A percentile compares a stretch with the other conserved stretches of the same genome.
Evolutionary conservation across 257 asterid species (phyloP).

Genomic region (Capsicum pubescens): DNA sequence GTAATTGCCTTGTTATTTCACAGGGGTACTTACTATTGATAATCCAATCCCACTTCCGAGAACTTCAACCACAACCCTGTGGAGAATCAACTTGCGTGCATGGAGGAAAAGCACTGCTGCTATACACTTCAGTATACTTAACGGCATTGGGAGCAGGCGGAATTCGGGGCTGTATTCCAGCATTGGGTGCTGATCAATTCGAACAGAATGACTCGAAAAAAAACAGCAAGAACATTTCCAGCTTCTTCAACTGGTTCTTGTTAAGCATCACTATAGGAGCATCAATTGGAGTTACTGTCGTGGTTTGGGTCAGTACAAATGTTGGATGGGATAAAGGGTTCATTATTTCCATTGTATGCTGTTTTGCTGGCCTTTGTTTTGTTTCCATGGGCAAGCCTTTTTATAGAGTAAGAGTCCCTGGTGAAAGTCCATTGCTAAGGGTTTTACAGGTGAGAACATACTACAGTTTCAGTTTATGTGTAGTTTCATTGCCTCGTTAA

Average conservation of each 20-base stretch:
- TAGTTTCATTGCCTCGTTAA: background rate
- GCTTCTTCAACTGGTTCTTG: slow-evolving; percentile 81
- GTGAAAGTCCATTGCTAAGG: slow-evolving; percentile 64
- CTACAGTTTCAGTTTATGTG: no score
- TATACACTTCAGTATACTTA: slow-evolving; percentile 61
- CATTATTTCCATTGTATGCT: slow-evolving; percentile 49
- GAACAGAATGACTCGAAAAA: slow-evolving; percentile 56
- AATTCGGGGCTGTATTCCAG: slow-evolving; percentile 69
- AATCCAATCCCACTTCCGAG: slow-evolving; percentile 63
- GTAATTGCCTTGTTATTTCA: background rate
- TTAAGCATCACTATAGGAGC: slow-evolving; percentile 63
- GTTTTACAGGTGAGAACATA: slow-evolving; percentile 48
- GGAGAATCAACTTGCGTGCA: slow-evolving; percentile 57
- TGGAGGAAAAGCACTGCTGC: slow-evolving; percentile 59
- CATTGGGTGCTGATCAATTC: slow-evolving; percentile 89
- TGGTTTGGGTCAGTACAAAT: slow-evolving; percentile 72
- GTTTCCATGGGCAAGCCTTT: slow-evolving; percentile 60
- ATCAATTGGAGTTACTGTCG: slow-evolving; percentile 52
- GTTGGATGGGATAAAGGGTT: slow-evolving; percentile 84
- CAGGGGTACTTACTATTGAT: slow-evolving; percentile 77
- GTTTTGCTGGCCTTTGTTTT: slow-evolving; percentile 46
- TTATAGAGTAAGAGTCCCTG: slow-evolving; percentile 62
- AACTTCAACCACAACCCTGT: slow-evolving; percentile 60
- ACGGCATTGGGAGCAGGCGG: slow-evolving; percentile 79
- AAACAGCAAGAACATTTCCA: slow-evolving; percentile 61